Conservation (phyloP, 495 filamentous ascomycete genomes). For the Penicillium psychrofluorescens region DNA sequence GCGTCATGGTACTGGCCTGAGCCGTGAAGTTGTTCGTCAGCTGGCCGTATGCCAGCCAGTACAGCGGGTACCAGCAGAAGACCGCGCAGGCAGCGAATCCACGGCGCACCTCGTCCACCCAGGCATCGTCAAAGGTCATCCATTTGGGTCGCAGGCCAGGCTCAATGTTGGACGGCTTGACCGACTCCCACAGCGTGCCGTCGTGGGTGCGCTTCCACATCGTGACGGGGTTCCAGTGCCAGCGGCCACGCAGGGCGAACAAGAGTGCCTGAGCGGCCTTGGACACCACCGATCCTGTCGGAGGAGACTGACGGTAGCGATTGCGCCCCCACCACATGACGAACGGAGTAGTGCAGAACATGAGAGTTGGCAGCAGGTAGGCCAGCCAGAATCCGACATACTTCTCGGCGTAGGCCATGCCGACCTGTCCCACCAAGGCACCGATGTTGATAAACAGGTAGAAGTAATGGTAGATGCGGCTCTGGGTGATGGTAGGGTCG, state of each 20-base stretch:
- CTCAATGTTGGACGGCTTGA: constrained; percentile 54
- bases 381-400: constrained; percentile 75
- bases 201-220: constrained; percentile 34
- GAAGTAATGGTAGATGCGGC: constrained; percentile 30
- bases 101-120: constrained; percentile 65
- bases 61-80: constrained; percentile 59
- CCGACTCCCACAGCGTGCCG: constrained; percentile 52
- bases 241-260: constrained; percentile 52
- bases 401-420: constrained; percentile 62
- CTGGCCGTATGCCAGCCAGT: constrained; percentile 54
- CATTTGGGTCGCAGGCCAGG: constrained; percentile 39
- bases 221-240: constrained; percentile 47
- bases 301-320: constrained; percentile 50
- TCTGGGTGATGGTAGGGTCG: constrained; percentile 50
- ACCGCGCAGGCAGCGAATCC: constrained; percentile 64
- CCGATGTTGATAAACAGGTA: constrained; percentile 49
- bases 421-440: constrained; percentile 42
- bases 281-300: constrained; percentile 56
- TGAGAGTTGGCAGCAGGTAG: constrained; percentile 51
- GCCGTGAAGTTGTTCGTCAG: constrained; percentile 58
- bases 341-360: constrained; percentile 51
- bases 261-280: constrained; percentile 47
- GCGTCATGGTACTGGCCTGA: constrained; percentile 41
- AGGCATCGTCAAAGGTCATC: constrained; percentile 71
- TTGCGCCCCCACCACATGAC: constrained; percentile 54